phyloP scores from a whole-genome alignment of 768 basidiomycete genomes.

The Antrodiella citrinella region DNA sequence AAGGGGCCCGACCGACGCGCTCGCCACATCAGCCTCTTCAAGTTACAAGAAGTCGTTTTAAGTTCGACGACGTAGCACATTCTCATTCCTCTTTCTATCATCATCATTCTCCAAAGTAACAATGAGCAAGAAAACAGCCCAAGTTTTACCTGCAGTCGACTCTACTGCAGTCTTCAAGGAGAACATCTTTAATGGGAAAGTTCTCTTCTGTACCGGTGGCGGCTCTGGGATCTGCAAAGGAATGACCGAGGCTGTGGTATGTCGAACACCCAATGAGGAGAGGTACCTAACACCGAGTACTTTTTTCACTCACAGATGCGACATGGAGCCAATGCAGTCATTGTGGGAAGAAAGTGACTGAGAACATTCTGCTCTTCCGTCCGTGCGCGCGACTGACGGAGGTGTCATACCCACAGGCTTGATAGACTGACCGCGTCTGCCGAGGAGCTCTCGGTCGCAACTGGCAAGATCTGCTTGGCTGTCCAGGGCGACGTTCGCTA shows the following conservation, averaged over 20 bases:
- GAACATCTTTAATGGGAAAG: slow-evolving; percentile 85
- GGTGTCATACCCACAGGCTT: slow-evolving; percentile 35
- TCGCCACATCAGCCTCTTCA: no score
- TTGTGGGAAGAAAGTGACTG: slow-evolving; percentile 78
- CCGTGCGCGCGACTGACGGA: not conserved
- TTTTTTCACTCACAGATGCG: slow-evolving; percentile 45
- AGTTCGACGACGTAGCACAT: no score
- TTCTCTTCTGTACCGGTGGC: slow-evolving; percentile 86
- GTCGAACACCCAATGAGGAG: slow-evolving; percentile 15
- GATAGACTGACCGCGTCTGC: slow-evolving; percentile 67
- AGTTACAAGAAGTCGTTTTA: no score
- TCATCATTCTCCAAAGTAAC: no score
- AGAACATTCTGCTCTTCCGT: slow-evolving; percentile 3
- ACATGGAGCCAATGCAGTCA: slow-evolving; percentile 74
- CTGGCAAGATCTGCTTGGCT: slow-evolving; percentile 65
- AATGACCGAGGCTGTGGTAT: slow-evolving; percentile 79
- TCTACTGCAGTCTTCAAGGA: slow-evolving; percentile 64
- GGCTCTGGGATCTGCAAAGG: slow-evolving; percentile 88
- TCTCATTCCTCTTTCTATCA: no score
- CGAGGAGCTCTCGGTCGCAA: slow-evolving; percentile 56
- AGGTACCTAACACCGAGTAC: not conserved
- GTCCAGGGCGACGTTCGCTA: slow-evolving; percentile 79
- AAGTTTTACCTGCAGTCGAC: slow-evolving; percentile 38
- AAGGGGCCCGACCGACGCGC: no score
- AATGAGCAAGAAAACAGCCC: slow-evolving; percentile 3